Base-by-base conservation (phyloP, 352 stramenopile genomes). In the Phytophthora europaea region DNA sequence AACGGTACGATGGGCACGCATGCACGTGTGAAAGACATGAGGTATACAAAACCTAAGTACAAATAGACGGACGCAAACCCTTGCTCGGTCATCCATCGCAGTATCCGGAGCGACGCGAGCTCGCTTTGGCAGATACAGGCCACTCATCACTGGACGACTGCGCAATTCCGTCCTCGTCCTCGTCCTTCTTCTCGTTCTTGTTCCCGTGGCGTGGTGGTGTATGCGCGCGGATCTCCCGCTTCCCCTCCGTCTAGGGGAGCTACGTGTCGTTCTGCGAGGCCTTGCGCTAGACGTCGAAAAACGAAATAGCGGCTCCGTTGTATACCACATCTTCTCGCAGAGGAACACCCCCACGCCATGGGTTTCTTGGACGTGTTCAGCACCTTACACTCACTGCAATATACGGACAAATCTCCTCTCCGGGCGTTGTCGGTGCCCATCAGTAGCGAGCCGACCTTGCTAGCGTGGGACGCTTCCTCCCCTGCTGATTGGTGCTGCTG, bases 201-300 rank as follows among this genome's bases (percentile, higher is more conserved):
- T 6, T 52, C n/a, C n/a, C n/a, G n/a, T n/a, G n/a, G n/a, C n/a
- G n/a, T n/a, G n/a, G n/a, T n/a, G n/a, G n/a, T n/a, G n/a, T n/a
- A n/a, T n/a, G n/a, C n/a, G n/a, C n/a, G 8, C 48, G 56, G 47
- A 62, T 15, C 36, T 52, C 23, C 8, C 38, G 20, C 12, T 62
- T 62, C 8, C 15, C 36, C 40, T 22, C 56, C 38, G 28, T 36
- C 22, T 63, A 40, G 10, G 36, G 55, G 9, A 63, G 57, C n/a
- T 34, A 10, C 7, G 20, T 18, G 12, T 6, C 20, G 6, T 54
- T 33, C 3, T 54, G 20, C 48, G 4, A 54, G n/a, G 18, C 34
- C n/a, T n/a, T n/a, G n/a, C n/a, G n/a, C n/a, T n/a, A n/a, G n/a
- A n/a, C n/a, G 8, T 54, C 20, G 48, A 54, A 54, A 20, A 20